phyloP scores from a whole-genome alignment of 2,329 filamentous ascomycete species.

The Gliomastix tumulicola region DNA sequence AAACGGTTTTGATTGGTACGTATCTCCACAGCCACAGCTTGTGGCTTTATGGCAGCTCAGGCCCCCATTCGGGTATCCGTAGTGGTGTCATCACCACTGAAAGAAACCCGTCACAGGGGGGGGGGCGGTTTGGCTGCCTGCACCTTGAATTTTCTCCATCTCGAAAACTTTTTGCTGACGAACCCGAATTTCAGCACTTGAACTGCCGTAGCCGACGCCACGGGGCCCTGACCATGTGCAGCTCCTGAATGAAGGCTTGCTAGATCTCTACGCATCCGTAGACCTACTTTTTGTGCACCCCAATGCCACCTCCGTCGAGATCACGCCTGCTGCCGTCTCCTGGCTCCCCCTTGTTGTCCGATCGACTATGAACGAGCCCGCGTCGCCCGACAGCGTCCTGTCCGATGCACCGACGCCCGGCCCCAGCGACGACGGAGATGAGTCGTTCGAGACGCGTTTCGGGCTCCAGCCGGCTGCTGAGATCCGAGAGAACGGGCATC shows the following conservation, averaged over 20 bases:
- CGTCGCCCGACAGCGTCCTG: constrained; percentile 41
- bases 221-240: constrained; percentile 47
- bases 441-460: constrained; percentile 1
- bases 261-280: constrained; percentile 38
- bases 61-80: too few species aligned
- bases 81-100: too few species aligned
- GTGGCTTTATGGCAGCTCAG: too few species aligned
- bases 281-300: constrained; percentile 48
- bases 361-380: constrained; percentile 57
- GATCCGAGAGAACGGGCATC: neutral
- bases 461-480: neutral
- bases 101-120: neutral
- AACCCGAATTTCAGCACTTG: constrained; percentile 32
- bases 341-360: constrained; percentile 31
- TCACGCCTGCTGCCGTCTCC: constrained; percentile 39
- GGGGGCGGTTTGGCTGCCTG: too few species aligned
- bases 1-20: too few species aligned
- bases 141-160: too few species aligned
- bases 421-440: constrained; percentile 6
- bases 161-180: too few species aligned
- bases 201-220: constrained; percentile 36
- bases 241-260: constrained; percentile 37
- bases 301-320: constrained; percentile 53
- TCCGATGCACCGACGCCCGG: constrained; percentile 13
- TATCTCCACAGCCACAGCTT: too few species aligned